phyloP scores from a whole-genome alignment of 352 stramenopile genomes.

The Pythium dissotocum region DNA sequence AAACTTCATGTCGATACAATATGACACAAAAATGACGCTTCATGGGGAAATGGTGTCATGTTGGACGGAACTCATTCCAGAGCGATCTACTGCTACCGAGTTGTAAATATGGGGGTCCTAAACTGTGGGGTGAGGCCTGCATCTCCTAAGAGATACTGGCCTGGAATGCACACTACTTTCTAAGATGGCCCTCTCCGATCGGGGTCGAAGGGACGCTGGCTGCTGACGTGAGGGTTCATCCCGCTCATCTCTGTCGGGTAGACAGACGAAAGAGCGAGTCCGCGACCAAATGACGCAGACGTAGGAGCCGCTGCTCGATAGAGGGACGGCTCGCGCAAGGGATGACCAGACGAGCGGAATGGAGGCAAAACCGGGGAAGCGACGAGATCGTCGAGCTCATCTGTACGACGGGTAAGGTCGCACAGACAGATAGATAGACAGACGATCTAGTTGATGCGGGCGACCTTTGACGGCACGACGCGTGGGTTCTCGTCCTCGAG shows the following conservation, averaged over 20 bases:
- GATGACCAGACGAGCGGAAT: neutral
- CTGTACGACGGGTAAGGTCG: neutral
- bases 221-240: conserved; percentile 6
- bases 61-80: conserved; percentile 1
- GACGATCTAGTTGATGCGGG: conserved; percentile 78
- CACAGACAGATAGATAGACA: neutral
- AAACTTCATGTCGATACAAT: neutral
- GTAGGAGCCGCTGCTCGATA: neutral
- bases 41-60: neutral
- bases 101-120: conserved; percentile 29
- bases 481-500: conserved; percentile 81
- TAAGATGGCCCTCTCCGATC: conserved; percentile 12
- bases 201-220: neutral
- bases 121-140: conserved; percentile 13
- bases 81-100: conserved; percentile 4
- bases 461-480: conserved; percentile 79
- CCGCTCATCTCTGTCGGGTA: neutral
- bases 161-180: conserved; percentile 31
- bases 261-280: neutral
- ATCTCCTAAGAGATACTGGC: neutral
- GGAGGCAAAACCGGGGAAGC: conserved; percentile 21
- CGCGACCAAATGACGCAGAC: conserved; percentile 14
- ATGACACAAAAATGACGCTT: neutral
- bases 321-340: neutral
- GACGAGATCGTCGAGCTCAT: neutral